Evolutionary conservation across 2,329 filamentous ascomycete genomes (phyloP), one percentile per base, ranked within the genome.

Genomic region (Fusarium stilboides): DNA sequence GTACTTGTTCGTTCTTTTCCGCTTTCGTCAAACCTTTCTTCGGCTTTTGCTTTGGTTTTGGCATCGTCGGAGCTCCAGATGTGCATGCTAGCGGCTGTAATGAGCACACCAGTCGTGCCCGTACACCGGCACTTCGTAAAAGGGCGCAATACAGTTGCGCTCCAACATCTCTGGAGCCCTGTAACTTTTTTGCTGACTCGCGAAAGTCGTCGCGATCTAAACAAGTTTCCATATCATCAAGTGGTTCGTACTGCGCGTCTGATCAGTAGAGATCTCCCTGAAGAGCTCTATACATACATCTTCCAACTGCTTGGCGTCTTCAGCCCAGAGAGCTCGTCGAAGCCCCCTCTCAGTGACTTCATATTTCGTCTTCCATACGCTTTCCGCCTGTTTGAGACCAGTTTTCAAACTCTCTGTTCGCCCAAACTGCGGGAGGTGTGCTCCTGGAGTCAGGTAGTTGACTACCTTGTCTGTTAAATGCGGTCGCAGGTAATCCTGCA

Each of bases 131-230:
- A n/a, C 89, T 88, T 19, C 96, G 90, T 6, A 99, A 84, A 33
- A 98, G 80, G 4, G 94, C 92, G 77, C 96, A 98, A 74, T 97
- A 97, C 0, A 99, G 79, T 77, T 98, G 94, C 3, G 94, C 92
- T 1, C 94, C 96, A 12, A 97, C 85, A 77, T 99, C 96, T 68
- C 94, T 89, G 10, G 95, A 98, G 1, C 95, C 97, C 68, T 89
- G 84, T 19, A 97, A 79, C 7, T 81, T 87, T 62, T 83, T 86
- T 1, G 94, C 93, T 31, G 92, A 90, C 37, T 85, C 84, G 6
- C 86, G 84, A 73, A 98, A 98, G 68, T 97, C 93, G 1, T 85
- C 81, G 61, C 87, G 90, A 28, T 94, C 91, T 49, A 92, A 80
- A 20, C 89, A 87, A 1, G 88, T 84, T 73, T 97, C 94, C 50